Evolutionary conservation across 768 basidiomycete species (phyloP), one percentile per base, ranked within the genome.

Genomic region (Collybia mongolica): DNA sequence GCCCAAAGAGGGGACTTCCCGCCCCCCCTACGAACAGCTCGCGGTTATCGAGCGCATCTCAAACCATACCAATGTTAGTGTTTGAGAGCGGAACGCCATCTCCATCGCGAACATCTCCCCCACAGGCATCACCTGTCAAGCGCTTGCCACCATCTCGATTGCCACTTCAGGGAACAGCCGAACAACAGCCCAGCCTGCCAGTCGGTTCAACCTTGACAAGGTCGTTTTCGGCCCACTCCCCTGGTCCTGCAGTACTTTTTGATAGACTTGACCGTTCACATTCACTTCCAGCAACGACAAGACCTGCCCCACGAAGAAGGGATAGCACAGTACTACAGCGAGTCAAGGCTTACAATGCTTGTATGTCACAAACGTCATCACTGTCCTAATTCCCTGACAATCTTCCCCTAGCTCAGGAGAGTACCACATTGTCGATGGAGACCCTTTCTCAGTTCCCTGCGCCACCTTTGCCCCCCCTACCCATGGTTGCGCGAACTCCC

Each of bases 321-420:
- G 70, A 72, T 42, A 73, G 71, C 46, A 44, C 72, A 14, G 71
- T 74, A 22, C 52, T 70, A 3, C 71, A 71, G 51, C 49, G 71
- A 54, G 63, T 66, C 2, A 65, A 58, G 48, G 68, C 62, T 14
- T 69, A 63, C 41, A 64, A 70, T 53, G 51, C 52, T 32, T 57
- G 54, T 60, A 54, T 15, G 54, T 50, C 15, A 47, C 19, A 9
- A 40, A 22, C n/a, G 37, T 6, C 20, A 23, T 38, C 17, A 22
- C 12, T n/a, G 3, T 42, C n/a, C 6, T 9, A 14, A 9, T 6
- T 15, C 20, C 44, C n/a, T 47, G 24, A 52, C n/a, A 9, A n/a
- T 22, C 7, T 7, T 14, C 17, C 39, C 12, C 24, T 19, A 56
- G 53, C 53, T 22, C 44, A 55, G 46, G 58, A 53, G 47, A 48